Evolutionary conservation across 2,329 filamentous ascomycete species (phyloP).

Genomic region (Penicillium psychrosexuale): DNA sequence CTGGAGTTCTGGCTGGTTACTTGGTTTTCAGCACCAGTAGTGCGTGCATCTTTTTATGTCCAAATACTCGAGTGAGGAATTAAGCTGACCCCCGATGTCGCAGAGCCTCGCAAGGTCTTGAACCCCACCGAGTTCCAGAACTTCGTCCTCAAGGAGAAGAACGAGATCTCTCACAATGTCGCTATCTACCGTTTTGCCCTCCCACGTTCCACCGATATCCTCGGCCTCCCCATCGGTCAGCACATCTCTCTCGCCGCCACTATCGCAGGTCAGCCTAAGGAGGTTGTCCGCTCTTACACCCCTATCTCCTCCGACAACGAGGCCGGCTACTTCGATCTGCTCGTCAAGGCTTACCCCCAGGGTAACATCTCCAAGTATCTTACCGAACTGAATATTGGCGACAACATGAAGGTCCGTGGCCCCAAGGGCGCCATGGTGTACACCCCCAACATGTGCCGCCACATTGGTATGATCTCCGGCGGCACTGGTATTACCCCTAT

Average conservation of each 20-base stretch:
- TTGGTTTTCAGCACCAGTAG: slow-evolving; percentile 66
- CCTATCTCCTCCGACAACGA: slow-evolving; percentile 87
- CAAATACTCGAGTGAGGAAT: background rate
- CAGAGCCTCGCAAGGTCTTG: slow-evolving; percentile 76
- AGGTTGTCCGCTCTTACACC: slow-evolving; percentile 88
- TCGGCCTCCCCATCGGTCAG: slow-evolving; percentile 96
- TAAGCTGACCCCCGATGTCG: slow-evolving; percentile 11
- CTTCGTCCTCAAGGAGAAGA: slow-evolving; percentile 93
- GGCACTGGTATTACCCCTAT: slow-evolving; percentile 98
- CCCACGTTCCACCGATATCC: slow-evolving; percentile 71
- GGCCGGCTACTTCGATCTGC: slow-evolving; percentile 87
- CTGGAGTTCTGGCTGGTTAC: slow-evolving; percentile 63
- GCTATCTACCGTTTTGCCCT: slow-evolving; percentile 97
- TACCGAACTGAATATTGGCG: slow-evolving; percentile 74
- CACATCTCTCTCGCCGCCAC: slow-evolving; percentile 93
- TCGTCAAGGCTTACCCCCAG: slow-evolving; percentile 96
- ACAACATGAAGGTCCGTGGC: slow-evolving; percentile 84
- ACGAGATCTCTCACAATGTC: slow-evolving; percentile 93
- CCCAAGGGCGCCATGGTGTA: slow-evolving; percentile 99
- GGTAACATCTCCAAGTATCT: slow-evolving; percentile 97
- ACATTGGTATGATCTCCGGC: slow-evolving; percentile 97
- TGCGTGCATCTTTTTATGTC: slow-evolving; percentile 48
- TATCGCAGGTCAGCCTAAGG: slow-evolving; percentile 72
- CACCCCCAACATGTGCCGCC: slow-evolving; percentile 91
- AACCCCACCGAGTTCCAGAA: slow-evolving; percentile 86